These are phyloP conservation scores for Suillus subluteus DNA, from an alignment of 768 basidiomycete species.

Conservation along the genomic window DNA sequence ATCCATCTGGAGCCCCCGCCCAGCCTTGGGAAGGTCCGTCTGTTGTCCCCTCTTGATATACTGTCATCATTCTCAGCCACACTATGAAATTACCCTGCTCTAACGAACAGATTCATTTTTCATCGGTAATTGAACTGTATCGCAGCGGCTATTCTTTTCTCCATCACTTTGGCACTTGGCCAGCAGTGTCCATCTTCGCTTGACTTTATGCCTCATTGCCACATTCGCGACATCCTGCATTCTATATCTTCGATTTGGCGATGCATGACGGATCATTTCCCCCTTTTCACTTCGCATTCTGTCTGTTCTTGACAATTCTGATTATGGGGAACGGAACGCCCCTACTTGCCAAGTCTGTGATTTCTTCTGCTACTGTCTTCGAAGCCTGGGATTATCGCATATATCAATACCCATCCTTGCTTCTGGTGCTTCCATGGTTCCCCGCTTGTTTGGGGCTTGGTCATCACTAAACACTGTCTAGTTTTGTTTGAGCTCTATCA, in stretches of 20 bases:
- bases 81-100: not conserved
- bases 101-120: not conserved
- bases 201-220: not conserved
- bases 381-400: not conserved
- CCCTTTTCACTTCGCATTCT: not conserved
- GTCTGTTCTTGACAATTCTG: not conserved
- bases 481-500: not conserved
- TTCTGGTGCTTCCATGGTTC: not conserved
- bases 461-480: not conserved
- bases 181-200: not conserved
- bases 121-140: not conserved
- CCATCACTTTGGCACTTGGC: not conserved
- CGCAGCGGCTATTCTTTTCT: not conserved
- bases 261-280: not conserved
- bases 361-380: not conserved
- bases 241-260: slow-evolving; percentile 21
- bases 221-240: slow-evolving; percentile 22
- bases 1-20: not conserved
- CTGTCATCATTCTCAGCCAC: not conserved
- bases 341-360: not conserved
- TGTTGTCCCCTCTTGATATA: too few relatives aligned
- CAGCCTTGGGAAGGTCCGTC: not conserved
- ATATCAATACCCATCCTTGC: not conserved
- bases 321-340: not conserved
- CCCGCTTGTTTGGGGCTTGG: not conserved